Conservation (phyloP, 169 alveolate genomes). For the Cyclospora cayetanensis region DNA sequence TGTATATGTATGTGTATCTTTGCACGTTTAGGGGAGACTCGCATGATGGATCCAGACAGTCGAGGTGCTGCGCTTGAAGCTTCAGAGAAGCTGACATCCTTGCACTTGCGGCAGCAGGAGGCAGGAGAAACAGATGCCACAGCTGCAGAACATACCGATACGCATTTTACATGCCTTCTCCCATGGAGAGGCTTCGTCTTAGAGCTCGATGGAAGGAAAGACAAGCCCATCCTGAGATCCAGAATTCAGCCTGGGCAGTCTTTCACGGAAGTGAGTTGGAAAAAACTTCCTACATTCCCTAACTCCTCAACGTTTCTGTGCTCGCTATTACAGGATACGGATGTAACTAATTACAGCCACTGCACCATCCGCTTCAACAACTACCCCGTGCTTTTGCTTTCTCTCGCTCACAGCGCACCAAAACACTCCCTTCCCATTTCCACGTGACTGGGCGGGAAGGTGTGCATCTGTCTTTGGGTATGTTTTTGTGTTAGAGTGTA, state of each 20-base stretch:
- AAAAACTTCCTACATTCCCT: no score
- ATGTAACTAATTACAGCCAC: no score
- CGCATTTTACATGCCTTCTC: background rate
- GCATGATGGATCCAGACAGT: background rate
- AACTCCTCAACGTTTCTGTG: no score
- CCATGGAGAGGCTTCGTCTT: background rate
- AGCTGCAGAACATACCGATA: background rate
- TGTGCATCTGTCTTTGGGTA: no score
- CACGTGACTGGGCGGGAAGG: no score
- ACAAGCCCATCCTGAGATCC: background rate
- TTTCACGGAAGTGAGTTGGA: background rate
- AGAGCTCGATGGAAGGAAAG: slow-evolving; percentile 21
- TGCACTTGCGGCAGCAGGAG: background rate
- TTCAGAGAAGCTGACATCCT: background rate
- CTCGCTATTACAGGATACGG: no score
- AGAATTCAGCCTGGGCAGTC: background rate
- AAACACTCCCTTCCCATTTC: no score
- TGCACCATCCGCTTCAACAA: no score
- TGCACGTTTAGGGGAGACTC: slow-evolving; percentile 4
- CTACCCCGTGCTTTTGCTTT: no score
- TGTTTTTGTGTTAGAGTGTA: no score
- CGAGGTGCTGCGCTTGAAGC: background rate
- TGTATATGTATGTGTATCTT: no score
- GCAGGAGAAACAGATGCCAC: background rate
- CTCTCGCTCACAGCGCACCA: no score